A percentile compares a stretch with the other conserved stretches of the same genome.
phyloP scores from a whole-genome alignment of 164 flowering plant species.

The Macadamia integrifolia region DNA sequence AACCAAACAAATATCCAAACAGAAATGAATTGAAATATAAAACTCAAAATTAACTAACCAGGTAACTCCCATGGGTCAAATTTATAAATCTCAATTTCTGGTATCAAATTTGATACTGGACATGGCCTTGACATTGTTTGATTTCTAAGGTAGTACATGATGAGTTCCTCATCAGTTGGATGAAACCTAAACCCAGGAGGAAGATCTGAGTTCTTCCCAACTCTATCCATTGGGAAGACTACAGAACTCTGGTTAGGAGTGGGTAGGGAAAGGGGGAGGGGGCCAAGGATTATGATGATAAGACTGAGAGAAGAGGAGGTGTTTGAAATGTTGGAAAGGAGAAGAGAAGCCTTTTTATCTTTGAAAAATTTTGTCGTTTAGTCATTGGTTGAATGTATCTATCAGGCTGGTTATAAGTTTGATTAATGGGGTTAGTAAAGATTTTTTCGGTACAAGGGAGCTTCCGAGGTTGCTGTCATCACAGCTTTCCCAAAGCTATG shows the following conservation, averaged over 20 bases:
- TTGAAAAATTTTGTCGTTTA: background rate
- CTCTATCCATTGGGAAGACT: conserved; percentile 14
- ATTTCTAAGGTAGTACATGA: conserved; percentile 61
- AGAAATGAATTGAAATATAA: no score
- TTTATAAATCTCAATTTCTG: conserved; percentile 84
- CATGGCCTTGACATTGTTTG: conserved; percentile 58
- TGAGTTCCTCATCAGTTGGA: conserved; percentile 78
- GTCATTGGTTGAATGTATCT: no score
- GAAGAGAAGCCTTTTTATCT: conserved; percentile 34
- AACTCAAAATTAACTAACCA: conserved; percentile 32
- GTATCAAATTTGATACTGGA: conserved; percentile 60
- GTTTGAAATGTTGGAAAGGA: conserved; percentile 60
- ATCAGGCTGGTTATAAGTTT: no score
- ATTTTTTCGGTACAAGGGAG: no score
- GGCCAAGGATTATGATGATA: background rate
- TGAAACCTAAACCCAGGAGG: conserved; percentile 95
- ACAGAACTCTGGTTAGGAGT: no score
- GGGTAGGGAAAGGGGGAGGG: no score
- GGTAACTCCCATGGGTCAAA: conserved; percentile 95
- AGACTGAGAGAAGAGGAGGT: conserved; percentile 10
- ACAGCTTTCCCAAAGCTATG: no score
- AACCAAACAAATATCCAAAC: background rate
- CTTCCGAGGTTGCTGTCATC: no score
- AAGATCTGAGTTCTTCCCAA: conserved; percentile 25
- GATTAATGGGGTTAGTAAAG: no score